Evolutionary conservation across 2,329 filamentous ascomycete species (phyloP).

Genomic region (Claviceps africana): DNA sequence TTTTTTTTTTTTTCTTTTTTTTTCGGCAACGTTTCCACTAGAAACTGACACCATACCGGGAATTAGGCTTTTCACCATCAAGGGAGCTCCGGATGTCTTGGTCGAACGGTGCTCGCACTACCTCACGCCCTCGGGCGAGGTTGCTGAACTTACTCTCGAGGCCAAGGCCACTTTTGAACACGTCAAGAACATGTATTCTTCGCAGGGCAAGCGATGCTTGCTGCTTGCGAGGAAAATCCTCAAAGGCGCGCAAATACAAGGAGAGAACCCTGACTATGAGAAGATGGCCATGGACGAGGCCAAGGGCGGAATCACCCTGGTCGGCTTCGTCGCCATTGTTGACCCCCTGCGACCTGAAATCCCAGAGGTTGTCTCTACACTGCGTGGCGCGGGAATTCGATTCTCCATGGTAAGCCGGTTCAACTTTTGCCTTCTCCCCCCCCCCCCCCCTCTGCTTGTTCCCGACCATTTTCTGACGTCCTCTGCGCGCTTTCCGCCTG

Average conservation of each 20-base stretch:
- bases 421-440: too few relatives aligned
- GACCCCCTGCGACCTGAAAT: conserved; percentile 67
- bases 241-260: conserved; percentile 22
- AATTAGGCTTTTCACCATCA: conserved; percentile 51
- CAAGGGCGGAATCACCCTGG: conserved; percentile 47
- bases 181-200: conserved; percentile 55
- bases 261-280: conserved; percentile 30
- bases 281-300: conserved; percentile 41
- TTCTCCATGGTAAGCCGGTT: conserved; percentile 51
- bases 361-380: conserved; percentile 47
- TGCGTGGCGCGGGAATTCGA: conserved; percentile 57
- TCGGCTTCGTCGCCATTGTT: conserved; percentile 64
- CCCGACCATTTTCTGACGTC: background rate
- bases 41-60: background rate
- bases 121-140: conserved; percentile 39
- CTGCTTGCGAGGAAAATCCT: conserved; percentile 49
- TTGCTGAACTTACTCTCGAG: conserved; percentile 32
- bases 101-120: conserved; percentile 48
- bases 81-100: conserved; percentile 64
- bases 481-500: background rate
- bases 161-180: conserved; percentile 35
- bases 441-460: too few relatives aligned
- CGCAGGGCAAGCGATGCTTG: conserved; percentile 53
- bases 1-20: too few relatives aligned
- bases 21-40: too few relatives aligned